phyloP scores from a whole-genome alignment of 805 yeast genomes.

The Wickerhamomyces bisporus region DNA sequence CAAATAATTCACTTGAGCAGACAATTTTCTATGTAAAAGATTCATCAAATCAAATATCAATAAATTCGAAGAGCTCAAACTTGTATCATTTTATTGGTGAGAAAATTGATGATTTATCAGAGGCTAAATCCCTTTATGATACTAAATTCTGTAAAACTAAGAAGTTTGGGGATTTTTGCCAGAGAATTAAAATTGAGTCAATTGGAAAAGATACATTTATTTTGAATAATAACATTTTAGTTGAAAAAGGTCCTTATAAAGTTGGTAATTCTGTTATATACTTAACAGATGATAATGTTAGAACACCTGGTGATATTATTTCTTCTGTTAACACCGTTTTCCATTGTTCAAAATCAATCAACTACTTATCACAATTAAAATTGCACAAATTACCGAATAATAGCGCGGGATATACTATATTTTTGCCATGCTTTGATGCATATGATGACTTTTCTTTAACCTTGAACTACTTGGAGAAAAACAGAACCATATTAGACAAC shows the following conservation, averaged over 20 bases:
- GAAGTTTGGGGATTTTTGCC: constrained; percentile 61
- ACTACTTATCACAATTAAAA: constrained; percentile 46
- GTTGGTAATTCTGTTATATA: constrained; percentile 68
- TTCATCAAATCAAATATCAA: constrained; percentile 23
- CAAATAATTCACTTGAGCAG: constrained; percentile 43
- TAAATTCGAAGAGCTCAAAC: constrained; percentile 30
- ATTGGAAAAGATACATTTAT: constrained; percentile 26
- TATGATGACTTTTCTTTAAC: constrained; percentile 65
- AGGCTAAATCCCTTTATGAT: constrained; percentile 32
- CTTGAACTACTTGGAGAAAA: constrained; percentile 49
- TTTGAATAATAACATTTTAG: constrained; percentile 53
- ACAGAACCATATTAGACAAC: constrained; percentile 44
- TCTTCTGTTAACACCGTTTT: constrained; percentile 59
- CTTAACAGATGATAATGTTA: constrained; percentile 52
- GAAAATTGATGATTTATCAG: constrained; percentile 28
- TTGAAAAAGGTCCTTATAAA: constrained; percentile 37
- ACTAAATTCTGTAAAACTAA: constrained; percentile 52
- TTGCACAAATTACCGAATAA: constrained; percentile 50
- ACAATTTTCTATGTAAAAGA: constrained; percentile 55
- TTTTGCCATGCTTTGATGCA: constrained; percentile 71
- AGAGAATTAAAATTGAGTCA: constrained; percentile 44
- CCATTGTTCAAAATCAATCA: constrained; percentile 61
- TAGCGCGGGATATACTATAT: constrained; percentile 61
- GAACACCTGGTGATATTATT: constrained; percentile 60
- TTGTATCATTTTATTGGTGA: constrained; percentile 63